Conservation (phyloP, 2,329 filamentous ascomycete genomes). For the Tolypocladium tropicale region DNA sequence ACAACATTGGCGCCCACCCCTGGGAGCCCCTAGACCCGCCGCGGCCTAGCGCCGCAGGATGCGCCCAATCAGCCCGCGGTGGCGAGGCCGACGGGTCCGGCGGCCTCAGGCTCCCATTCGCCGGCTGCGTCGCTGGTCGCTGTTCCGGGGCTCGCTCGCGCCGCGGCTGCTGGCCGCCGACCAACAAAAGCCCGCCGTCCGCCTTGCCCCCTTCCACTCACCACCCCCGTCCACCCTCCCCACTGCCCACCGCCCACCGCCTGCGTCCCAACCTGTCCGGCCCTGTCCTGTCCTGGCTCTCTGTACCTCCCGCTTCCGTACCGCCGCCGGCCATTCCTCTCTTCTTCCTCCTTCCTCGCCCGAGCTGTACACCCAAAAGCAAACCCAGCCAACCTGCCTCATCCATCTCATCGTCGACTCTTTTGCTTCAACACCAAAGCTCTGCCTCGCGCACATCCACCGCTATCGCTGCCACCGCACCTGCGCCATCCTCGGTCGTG, state of each 20-base stretch:
- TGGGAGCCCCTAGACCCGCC: conserved; percentile 9
- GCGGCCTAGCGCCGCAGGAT: conserved; percentile 9
- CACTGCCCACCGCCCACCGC: neutral
- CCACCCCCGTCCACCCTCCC: neutral
- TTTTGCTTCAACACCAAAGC: neutral
- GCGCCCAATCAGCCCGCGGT: conserved; percentile 21
- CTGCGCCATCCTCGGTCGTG: neutral
- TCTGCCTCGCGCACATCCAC: neutral
- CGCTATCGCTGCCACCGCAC: neutral
- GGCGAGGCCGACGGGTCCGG: conserved; percentile 18
- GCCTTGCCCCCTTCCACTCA: conserved; percentile 5
- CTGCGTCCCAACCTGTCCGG: conserved; percentile 1
- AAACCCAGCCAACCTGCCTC: neutral
- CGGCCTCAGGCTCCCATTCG: conserved; percentile 18
- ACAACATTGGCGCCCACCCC: conserved; percentile 13
- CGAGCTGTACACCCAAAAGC: neutral
- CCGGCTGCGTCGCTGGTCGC: conserved; percentile 8
- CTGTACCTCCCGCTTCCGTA: neutral
- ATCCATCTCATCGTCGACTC: neutral
- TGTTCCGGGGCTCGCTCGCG: conserved; percentile 9
- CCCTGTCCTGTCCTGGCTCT: neutral
- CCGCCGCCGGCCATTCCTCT: neutral
- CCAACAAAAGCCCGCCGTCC: conserved; percentile 20
- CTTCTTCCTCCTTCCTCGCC: neutral
- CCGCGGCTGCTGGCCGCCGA: conserved; percentile 9